phyloP scores from a whole-genome alignment of 352 stramenopile genomes.

The Albugo candida region DNA sequence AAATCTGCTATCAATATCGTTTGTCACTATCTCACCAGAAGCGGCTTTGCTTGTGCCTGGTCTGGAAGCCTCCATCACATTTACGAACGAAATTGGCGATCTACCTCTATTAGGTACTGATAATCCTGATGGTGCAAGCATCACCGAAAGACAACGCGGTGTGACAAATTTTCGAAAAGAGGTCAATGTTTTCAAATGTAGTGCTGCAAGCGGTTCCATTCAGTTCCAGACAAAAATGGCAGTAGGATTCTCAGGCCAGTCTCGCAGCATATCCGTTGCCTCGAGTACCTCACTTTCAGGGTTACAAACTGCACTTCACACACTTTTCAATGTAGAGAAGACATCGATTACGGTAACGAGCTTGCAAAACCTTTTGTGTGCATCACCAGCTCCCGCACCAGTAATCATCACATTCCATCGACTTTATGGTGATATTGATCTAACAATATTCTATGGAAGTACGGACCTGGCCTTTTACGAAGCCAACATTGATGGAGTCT shows the following conservation, averaged over 20 bases:
- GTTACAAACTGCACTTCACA: slow-evolving; percentile 20
- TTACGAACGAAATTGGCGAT: slow-evolving; percentile 24
- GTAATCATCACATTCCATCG: slow-evolving; percentile 44
- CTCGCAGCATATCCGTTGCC: slow-evolving; percentile 4
- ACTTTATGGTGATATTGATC: slow-evolving; percentile 25
- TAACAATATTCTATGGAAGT: slow-evolving; percentile 12
- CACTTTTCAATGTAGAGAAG: slow-evolving; percentile 25
- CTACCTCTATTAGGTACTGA: slow-evolving; percentile 18
- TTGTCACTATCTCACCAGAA: slow-evolving; percentile 19
- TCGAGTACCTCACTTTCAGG: slow-evolving; percentile 14
- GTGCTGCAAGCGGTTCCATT: slow-evolving; percentile 15
- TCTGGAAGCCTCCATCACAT: slow-evolving; percentile 27
- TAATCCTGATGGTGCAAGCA: slow-evolving; percentile 5
- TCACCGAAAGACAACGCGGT: slow-evolving; percentile 14
- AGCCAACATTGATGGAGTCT: slow-evolving; percentile 36
- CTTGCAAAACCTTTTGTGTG: slow-evolving; percentile 22
- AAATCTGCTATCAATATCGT: slow-evolving; percentile 20
- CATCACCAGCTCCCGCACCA: slow-evolving; percentile 6
- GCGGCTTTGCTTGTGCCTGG: slow-evolving; percentile 9
- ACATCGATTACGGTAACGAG: slow-evolving; percentile 40
- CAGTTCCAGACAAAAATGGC: slow-evolving; percentile 8
- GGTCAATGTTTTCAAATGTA: slow-evolving; percentile 31
- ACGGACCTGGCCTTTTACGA: slow-evolving; percentile 11
- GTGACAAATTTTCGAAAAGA: slow-evolving; percentile 49
- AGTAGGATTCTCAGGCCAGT: background rate